Evolutionary conservation across 306 rosid species (phyloP).

Genomic region (Canavalia ensiformis): DNA sequence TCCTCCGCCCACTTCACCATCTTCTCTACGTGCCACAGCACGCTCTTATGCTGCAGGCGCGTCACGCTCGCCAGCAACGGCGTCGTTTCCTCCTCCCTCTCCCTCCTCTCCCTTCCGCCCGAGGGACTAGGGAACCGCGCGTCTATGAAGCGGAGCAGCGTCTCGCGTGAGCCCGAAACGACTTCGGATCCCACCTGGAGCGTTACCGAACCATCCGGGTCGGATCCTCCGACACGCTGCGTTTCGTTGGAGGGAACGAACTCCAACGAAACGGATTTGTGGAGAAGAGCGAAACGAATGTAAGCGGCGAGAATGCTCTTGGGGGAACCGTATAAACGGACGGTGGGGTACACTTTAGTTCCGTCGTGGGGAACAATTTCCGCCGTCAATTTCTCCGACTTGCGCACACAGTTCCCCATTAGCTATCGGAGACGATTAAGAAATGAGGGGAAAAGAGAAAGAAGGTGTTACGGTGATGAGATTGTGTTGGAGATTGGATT

Average conservation of each 20-base stretch:
- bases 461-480: background rate
- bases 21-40: slow-evolving; percentile 80
- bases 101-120: background rate
- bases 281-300: slow-evolving; percentile 73
- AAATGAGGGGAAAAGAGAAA: background rate
- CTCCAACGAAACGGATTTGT: slow-evolving; percentile 63
- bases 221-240: slow-evolving; percentile 41
- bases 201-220: slow-evolving; percentile 48
- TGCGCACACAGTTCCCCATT: slow-evolving; percentile 74
- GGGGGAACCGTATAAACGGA: slow-evolving; percentile 71
- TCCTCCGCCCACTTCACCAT: slow-evolving; percentile 82
- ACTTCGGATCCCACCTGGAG: slow-evolving; percentile 75
- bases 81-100: slow-evolving; percentile 52
- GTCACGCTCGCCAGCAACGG: slow-evolving; percentile 62
- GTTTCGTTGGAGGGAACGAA: slow-evolving; percentile 57
- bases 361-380: slow-evolving; percentile 81
- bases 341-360: slow-evolving; percentile 55
- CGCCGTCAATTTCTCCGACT: slow-evolving; percentile 69
- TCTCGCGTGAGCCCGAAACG: slow-evolving; percentile 72
- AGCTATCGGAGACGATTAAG: too few relatives aligned
- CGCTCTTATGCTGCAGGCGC: slow-evolving; percentile 74
- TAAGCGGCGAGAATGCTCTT: slow-evolving; percentile 68
- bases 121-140: slow-evolving; percentile 68
- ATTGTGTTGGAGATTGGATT: slow-evolving; percentile 24
- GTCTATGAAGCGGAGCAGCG: slow-evolving; percentile 67